phyloP scores from a whole-genome alignment of 495 filamentous ascomycete genomes.

The Aspergillus funiculosus region DNA sequence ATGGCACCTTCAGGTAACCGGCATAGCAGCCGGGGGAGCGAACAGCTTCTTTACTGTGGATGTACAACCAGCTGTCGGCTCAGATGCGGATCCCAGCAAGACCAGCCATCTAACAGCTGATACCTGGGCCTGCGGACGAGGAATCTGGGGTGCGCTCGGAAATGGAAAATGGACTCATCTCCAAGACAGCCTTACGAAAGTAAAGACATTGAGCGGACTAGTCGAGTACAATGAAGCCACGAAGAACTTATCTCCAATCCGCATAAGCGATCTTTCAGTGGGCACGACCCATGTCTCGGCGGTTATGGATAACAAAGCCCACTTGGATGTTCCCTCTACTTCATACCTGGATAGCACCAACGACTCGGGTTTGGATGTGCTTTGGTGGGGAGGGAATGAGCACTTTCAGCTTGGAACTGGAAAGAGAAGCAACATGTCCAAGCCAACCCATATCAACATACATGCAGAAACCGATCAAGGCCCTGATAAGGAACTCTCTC shows the following conservation, averaged over 20 bases:
- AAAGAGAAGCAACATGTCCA: constrained; percentile 68
- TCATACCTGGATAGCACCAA: constrained; percentile 45
- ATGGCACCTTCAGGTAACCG: constrained; percentile 56
- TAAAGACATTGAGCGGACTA: constrained; percentile 75
- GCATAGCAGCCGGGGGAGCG: constrained; percentile 74
- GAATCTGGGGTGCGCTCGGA: constrained; percentile 76
- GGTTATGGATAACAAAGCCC: constrained; percentile 71
- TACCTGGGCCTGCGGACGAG: constrained; percentile 78
- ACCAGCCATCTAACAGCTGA: constrained; percentile 59
- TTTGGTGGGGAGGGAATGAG: constrained; percentile 96
- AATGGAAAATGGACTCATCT: constrained; percentile 88
- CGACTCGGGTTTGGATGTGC: constrained; percentile 74
- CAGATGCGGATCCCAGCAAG: constrained; percentile 39
- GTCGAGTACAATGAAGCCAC: constrained; percentile 76
- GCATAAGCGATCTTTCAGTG: constrained; percentile 60
- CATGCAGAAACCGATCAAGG: constrained; percentile 50
- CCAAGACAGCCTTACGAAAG: constrained; percentile 69
- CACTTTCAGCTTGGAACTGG: constrained; percentile 88
- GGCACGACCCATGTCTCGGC: constrained; percentile 77
- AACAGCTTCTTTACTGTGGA: constrained; percentile 87
- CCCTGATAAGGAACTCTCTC: constrained; percentile 55
- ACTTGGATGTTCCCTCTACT: constrained; percentile 46
- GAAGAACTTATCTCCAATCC: constrained; percentile 67
- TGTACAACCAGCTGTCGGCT: constrained; percentile 51
- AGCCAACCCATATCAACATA: constrained; percentile 72